phyloP scores from a whole-genome alignment of 2,329 filamentous ascomycete species.

The Aspergillus cejpii region DNA sequence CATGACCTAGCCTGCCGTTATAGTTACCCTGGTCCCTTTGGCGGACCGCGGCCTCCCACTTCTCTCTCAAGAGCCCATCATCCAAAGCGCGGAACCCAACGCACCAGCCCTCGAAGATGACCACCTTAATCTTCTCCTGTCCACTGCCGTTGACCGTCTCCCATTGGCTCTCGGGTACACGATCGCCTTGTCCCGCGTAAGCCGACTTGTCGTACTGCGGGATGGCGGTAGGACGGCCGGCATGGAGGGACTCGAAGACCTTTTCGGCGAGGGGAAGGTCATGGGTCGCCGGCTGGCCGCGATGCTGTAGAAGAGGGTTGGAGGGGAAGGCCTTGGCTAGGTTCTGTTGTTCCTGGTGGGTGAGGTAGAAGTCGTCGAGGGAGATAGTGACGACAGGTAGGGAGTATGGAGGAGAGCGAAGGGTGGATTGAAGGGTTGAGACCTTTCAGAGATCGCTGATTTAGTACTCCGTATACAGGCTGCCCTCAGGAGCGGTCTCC shows the following conservation, averaged over 20 bases:
- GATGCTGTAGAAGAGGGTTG: slow-evolving; percentile 71
- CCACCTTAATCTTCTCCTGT: slow-evolving; percentile 47
- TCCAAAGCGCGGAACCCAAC: slow-evolving; percentile 68
- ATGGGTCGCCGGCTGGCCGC: slow-evolving; percentile 79
- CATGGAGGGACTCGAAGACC: slow-evolving; percentile 56
- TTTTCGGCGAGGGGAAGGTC: slow-evolving; percentile 59
- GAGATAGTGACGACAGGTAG: slow-evolving; percentile 66
- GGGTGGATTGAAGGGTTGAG: slow-evolving; percentile 55
- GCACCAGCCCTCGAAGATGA: slow-evolving; percentile 88
- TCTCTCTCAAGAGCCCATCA: slow-evolving; percentile 49
- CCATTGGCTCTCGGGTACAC: slow-evolving; percentile 59
- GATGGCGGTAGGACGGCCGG: slow-evolving; percentile 51
- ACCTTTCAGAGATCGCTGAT: slow-evolving; percentile 41
- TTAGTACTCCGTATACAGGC: background rate
- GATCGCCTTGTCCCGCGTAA: slow-evolving; percentile 69
- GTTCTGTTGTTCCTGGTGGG: slow-evolving; percentile 59
- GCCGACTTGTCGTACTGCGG: slow-evolving; percentile 81
- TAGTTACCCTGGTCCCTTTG: slow-evolving; percentile 46
- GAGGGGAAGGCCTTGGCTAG: slow-evolving; percentile 59
- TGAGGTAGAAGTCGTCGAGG: slow-evolving; percentile 85
- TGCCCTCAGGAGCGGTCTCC: too few species aligned
- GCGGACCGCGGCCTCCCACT: slow-evolving; percentile 45
- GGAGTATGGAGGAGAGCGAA: slow-evolving; percentile 52
- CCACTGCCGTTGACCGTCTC: slow-evolving; percentile 41
- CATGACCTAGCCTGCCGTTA: slow-evolving; percentile 47